These are phyloP conservation scores for Calendula officinalis DNA, from an alignment of 129 eudicot species.

Conservation along the genomic window DNA sequence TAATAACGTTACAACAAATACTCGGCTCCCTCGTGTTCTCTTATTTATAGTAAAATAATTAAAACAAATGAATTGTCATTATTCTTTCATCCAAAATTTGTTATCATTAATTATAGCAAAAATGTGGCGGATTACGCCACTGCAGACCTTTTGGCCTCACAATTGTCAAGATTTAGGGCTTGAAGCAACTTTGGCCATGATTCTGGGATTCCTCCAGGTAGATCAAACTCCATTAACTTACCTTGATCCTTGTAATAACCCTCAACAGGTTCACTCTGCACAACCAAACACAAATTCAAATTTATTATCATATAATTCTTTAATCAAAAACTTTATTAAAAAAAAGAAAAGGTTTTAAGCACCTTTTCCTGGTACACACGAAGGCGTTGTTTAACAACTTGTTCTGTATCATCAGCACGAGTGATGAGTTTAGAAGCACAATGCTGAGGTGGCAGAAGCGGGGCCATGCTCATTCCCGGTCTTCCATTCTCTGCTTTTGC, in stretches of 20 bases:
- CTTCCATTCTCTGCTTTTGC: conserved; percentile 55
- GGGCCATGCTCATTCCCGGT: conserved; percentile 67
- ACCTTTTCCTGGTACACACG: conserved; percentile 85
- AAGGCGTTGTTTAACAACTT: conserved; percentile 57
- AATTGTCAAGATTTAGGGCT: conserved; percentile 85
- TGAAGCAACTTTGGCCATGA: conserved; percentile 93
- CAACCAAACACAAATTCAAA: too few species aligned
- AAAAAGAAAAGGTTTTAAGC: too few species aligned
- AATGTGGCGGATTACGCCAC: conserved; percentile 41
- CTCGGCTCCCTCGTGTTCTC: conserved; percentile 32
- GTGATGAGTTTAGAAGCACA: conserved; percentile 84
- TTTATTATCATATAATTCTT: too few species aligned
- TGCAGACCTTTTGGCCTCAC: conserved; percentile 70
- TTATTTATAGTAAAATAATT: conserved; percentile 29
- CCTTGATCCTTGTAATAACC: conserved; percentile 69
- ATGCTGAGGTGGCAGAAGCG: conserved; percentile 79
- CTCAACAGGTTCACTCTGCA: conserved; percentile 98
- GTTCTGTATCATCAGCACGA: conserved; percentile 95
- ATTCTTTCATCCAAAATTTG: conserved; percentile 57
- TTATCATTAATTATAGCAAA: conserved; percentile 24
- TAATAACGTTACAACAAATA: conserved; percentile 28
- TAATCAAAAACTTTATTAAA: neutral
- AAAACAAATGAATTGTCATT: conserved; percentile 24
- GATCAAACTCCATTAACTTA: conserved; percentile 78
- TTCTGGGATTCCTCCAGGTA: conserved; percentile 99